Base-by-base conservation (phyloP, 2,329 filamentous ascomycete species). In the Periconia sp. region DNA sequence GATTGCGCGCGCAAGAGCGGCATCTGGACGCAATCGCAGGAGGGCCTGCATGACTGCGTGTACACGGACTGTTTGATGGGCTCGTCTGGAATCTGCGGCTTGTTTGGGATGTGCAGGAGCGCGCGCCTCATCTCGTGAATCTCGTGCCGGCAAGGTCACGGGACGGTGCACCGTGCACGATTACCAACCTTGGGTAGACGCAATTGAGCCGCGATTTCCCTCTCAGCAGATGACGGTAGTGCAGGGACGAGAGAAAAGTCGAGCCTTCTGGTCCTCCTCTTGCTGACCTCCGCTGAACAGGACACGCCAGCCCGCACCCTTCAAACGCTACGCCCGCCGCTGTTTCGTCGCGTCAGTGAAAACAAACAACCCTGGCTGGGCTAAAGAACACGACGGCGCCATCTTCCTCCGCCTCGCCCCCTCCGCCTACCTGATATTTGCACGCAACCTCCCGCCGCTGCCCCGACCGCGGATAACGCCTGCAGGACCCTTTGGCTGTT, bases 341-440 rank as follows among this genome's bases (percentile, higher is more conserved):
- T 21, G 40, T 45, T 48, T 36, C 34, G 40, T 43, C 45, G 40
- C 46, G 46, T 26, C 30, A 26, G 13, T 28, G 36, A 44, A 48
- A 48, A 48, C 46, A 48, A 48, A 48, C 46, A 48, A 44, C 31
- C 36, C 36, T 35, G 36, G 24, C 10, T 5, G n/a, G n/a, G 16
- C 33, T 17, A 15, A 13, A 16, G 21, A 34, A 38, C 38, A 26
- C 43, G 36, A 16, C 25, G 19, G 23, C 36, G 18, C 30, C 26
- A 34, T 19, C 38, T 19, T 32, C 36, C 35, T 21, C 32, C 36
- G 31, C 40, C n/a, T 32, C 36, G 31, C 30, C 33, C 21, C 12
- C 22, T 9, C 10, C 22, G 9, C 11, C 37, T 25, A 18, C 29
- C 25, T 28, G n/a, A 11, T n/a, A 15, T n/a, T 16, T 13, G 11